Base-by-base conservation (phyloP, 192 early-diverging fungal genomes). In the Endogone sp. region DNA sequence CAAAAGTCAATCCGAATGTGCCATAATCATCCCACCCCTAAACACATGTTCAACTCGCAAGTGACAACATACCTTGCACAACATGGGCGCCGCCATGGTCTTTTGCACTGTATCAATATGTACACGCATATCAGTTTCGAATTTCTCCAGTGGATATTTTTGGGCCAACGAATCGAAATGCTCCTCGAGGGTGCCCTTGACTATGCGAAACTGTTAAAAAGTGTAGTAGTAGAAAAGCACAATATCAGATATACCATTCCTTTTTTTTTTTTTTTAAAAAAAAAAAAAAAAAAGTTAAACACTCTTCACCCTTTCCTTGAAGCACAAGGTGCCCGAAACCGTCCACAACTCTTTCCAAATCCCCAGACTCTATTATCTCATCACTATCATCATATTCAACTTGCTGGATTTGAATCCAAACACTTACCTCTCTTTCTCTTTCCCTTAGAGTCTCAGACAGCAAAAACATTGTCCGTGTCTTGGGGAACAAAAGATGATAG, bases 51-150 rank as follows among this genome's bases (percentile, higher is more conserved):
- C 37, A 11, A 16, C 16, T 49, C 9, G 37, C 37, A 49, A 6
- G 16, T 16, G 37, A 30, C 30, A 56, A 49, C 59, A 69, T 80
- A 81, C 80, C 63, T 75, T 75, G 21, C 79, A 79, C n/a, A 84
- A 69, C 22, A 75, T 77, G 30, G 83, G 83, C 9, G 72, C 70
- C 8, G 59, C 78, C 62, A 85, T 74, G 2, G 79, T 69, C 55
- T 80, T 78, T 21, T 77, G 75, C 0, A 76, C 73, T 63, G 79
- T 78, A 60, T 70, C 65, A 59, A 85, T 77, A 60, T 81, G 82
- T 8, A 82, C 79, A 31, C 75, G 70, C 79, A 85, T 85, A n/a
- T 71, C 73, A 25, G 75, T 73, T 65, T 82, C 81, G 73, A 85
- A 82, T n/a, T 73, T 64, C 25, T 74, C 74, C 4, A 77, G 30